These are phyloP conservation scores for Candida nemodendra DNA, from an alignment of 805 yeast species.

Conservation along the genomic window DNA sequence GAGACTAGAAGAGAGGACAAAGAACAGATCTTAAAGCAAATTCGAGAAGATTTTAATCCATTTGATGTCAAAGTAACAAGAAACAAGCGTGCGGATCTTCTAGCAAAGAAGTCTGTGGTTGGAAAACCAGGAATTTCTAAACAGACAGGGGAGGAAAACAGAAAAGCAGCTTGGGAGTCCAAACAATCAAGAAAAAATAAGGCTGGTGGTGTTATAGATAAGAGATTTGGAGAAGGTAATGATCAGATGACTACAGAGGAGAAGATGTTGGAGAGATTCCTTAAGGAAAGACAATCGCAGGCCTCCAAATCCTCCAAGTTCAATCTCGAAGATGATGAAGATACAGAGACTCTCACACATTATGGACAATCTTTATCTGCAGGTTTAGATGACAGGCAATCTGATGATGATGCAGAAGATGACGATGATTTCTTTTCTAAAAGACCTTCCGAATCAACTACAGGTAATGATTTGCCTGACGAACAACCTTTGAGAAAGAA, in stretches of 20 bases:
- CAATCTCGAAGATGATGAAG: slow-evolving; percentile 71
- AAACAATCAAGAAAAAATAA: slow-evolving; percentile 63
- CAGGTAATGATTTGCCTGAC: slow-evolving; percentile 33
- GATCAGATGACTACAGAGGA: slow-evolving; percentile 76
- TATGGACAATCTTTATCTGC: slow-evolving; percentile 66
- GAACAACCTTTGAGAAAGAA: slow-evolving; percentile 56
- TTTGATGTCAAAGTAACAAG: slow-evolving; percentile 77
- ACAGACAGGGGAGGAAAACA: slow-evolving; percentile 63
- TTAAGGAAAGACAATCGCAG: slow-evolving; percentile 75
- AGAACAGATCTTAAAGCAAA: slow-evolving; percentile 50
- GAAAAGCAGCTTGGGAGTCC: slow-evolving; percentile 62
- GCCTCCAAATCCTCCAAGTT: slow-evolving; percentile 59
- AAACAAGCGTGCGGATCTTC: slow-evolving; percentile 54
- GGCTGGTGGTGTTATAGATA: slow-evolving; percentile 77
- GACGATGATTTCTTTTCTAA: slow-evolving; percentile 32
- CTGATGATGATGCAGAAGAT: slow-evolving; percentile 43
- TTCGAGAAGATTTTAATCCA: slow-evolving; percentile 85
- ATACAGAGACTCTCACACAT: slow-evolving; percentile 67
- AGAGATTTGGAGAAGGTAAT: slow-evolving; percentile 90
- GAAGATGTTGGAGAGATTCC: slow-evolving; percentile 91
- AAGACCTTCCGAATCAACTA: slow-evolving; percentile 32
- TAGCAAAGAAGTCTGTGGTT: slow-evolving; percentile 46
- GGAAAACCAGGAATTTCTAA: slow-evolving; percentile 72
- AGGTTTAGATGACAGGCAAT: slow-evolving; percentile 43
- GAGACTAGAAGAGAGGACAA: slow-evolving; percentile 72